Conservation (phyloP, 768 basidiomycete genomes). For the Myochromella boudieri region DNA sequence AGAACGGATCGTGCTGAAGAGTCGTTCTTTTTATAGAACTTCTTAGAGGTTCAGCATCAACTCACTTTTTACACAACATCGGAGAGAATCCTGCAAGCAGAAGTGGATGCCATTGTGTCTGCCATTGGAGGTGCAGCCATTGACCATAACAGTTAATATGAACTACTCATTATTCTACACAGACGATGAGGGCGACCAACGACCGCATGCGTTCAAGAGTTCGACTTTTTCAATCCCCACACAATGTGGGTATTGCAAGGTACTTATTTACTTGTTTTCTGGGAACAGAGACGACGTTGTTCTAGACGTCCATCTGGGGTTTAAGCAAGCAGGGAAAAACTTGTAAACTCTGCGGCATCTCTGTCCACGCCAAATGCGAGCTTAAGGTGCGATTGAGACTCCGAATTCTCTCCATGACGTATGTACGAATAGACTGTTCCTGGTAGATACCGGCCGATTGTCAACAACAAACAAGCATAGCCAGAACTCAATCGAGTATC, state of each 20-base stretch:
- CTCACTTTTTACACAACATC: conserved; percentile 53
- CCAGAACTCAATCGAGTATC: conserved; percentile 21
- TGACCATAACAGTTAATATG: conserved; percentile 18
- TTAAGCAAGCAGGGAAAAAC: conserved; percentile 86
- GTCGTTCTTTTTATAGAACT: conserved; percentile 43
- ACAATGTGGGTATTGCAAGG: conserved; percentile 81
- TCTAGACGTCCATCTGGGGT: conserved; percentile 82
- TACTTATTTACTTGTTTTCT: conserved; percentile 24
- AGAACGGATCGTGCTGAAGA: conserved; percentile 3
- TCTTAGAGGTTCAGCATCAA: conserved; percentile 64
- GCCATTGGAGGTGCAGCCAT: conserved; percentile 58
- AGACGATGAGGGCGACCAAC: conserved; percentile 75
- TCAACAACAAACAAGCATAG: conserved; percentile 27
- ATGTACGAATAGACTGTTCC: neutral
- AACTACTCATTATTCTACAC: conserved; percentile 10
- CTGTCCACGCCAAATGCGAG: conserved; percentile 85
- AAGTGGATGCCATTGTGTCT: conserved; percentile 56
- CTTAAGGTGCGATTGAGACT: conserved; percentile 62
- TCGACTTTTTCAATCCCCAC: conserved; percentile 87
- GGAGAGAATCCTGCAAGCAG: conserved; percentile 58
- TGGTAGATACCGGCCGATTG: conserved; percentile 78
- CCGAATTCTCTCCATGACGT: neutral
- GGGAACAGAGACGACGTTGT: neutral
- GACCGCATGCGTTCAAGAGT: conserved; percentile 80
- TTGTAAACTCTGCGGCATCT: conserved; percentile 73